Base-by-base conservation (phyloP, 768 basidiomycete species). In the Rhodocollybia butyracea region DNA sequence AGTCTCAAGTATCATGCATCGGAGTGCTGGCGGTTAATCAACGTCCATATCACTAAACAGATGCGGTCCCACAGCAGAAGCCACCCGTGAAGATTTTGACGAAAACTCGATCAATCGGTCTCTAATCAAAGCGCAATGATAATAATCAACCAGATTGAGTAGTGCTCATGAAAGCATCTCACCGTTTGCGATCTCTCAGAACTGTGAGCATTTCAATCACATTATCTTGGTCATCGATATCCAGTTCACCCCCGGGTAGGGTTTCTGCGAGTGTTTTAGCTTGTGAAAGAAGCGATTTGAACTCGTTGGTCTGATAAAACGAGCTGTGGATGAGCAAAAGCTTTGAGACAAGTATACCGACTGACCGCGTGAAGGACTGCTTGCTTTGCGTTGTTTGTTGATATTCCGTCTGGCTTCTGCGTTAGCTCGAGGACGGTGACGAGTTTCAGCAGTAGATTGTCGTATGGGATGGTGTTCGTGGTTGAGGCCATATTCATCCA, bases 261-360 rank as follows among this genome's bases (percentile, higher is more conserved):
- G 72, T 69, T 8, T 61, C 62, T 0, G 86, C 84, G 41, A 81
- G 68, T 7, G 85, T 81, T 62, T 80, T 87, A 0, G 88, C 89
- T 42, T 80, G 77, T 22, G 66, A 66, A 40, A 91, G 62, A 10
- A 78, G 66, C 54, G 71, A 81, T 60, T 83, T 87, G 69, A 89
- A 85, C 29, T 86, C 85, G 59, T 84, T 88, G 24, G 87, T 88
- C 89, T 91, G 51, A 2, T n/a, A n/a, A n/a, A n/a, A n/a, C n/a
- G n/a, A n/a, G n/a, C n/a, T n/a, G n/a, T n/a, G n/a, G n/a, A n/a
- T n/a, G n/a, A n/a, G n/a, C n/a, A n/a, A n/a, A n/a, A n/a, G n/a
- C 15, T 38, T 4, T 41, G 10, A 13, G 11, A 27, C 17, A n/a
- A 7, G 24, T 19, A 7, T 46, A 26, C 17, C 77, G 46, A 50